A percentile compares a stretch with the other conserved stretches of the same genome.
These are phyloP conservation scores for Aspergillus awamori DNA, from an alignment of 2,329 filamentous ascomycete species.

Conservation along the genomic window DNA sequence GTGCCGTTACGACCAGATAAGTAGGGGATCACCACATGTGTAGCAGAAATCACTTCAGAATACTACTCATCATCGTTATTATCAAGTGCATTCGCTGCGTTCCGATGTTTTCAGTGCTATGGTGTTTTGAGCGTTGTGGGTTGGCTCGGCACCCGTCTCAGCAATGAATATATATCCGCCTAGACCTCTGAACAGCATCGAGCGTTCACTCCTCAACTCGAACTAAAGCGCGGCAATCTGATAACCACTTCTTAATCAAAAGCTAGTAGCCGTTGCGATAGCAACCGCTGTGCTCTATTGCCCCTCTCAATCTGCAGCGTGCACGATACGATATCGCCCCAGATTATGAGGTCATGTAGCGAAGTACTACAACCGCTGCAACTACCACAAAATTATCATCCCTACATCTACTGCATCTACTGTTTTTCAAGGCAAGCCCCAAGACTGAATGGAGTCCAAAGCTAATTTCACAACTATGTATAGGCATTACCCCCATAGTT, in stretches of 20 bases:
- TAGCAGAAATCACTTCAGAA: too few relatives aligned
- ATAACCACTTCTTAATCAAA: not conserved
- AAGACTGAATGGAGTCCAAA: constrained; percentile 7
- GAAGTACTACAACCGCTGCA: not conserved
- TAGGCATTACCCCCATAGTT: constrained; percentile 13
- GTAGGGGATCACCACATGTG: not conserved
- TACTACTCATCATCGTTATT: not conserved
- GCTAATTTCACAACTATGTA: constrained; percentile 22
- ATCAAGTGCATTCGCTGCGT: not conserved
- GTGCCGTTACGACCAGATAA: not conserved
- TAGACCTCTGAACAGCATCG: not conserved
- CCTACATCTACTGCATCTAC: too few relatives aligned
- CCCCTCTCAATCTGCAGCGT: not conserved
- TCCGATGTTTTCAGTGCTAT: too few relatives aligned
- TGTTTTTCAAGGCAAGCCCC: not conserved
- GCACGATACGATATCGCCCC: too few relatives aligned
- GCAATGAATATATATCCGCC: not conserved
- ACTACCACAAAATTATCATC: too few relatives aligned
- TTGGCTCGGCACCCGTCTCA: not conserved
- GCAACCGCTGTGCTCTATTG: not conserved
- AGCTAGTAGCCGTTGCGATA: not conserved
- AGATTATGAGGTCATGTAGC: not conserved
- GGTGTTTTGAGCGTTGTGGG: not conserved
- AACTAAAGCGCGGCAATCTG: not conserved
- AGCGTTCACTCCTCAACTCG: not conserved